phyloP scores from a whole-genome alignment of 371 early-diverging fungal species.

The Mucor mucedo region DNA sequence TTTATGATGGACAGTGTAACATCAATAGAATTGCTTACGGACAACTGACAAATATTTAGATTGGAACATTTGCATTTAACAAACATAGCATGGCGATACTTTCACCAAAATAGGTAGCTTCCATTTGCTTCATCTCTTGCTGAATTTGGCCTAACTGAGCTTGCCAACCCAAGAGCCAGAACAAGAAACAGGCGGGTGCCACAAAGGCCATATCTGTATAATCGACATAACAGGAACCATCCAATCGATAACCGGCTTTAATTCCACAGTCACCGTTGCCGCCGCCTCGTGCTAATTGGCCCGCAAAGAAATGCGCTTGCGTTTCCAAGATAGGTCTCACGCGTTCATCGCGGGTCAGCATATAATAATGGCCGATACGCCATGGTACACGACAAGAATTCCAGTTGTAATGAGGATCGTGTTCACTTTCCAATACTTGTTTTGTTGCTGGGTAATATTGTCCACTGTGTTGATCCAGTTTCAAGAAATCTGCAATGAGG shows the following conservation, averaged over 20 bases:
- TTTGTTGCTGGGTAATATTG: conserved; percentile 51
- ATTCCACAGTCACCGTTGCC: conserved; percentile 49
- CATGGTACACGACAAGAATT: conserved; percentile 66
- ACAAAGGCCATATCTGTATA: conserved; percentile 69
- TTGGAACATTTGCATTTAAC: conserved; percentile 54
- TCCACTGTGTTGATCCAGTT: conserved; percentile 41
- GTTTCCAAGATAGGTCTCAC: conserved; percentile 56
- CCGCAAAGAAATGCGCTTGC: conserved; percentile 62
- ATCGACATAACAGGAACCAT: conserved; percentile 55
- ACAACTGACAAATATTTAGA: conserved; percentile 5
- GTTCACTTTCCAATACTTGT: conserved; percentile 57
- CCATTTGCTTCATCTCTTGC: conserved; percentile 57
- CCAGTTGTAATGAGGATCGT: conserved; percentile 61
- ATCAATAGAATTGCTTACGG: neutral
- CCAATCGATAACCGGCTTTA: conserved; percentile 61
- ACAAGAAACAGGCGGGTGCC: conserved; percentile 62
- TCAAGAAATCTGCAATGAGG: conserved; percentile 66
- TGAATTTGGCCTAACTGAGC: conserved; percentile 43
- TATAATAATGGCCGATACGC: conserved; percentile 66
- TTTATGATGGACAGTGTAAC: conserved; percentile 8
- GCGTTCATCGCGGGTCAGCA: conserved; percentile 59
- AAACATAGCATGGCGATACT: conserved; percentile 64
- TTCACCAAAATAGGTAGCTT: conserved; percentile 69
- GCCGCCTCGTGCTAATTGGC: conserved; percentile 41
- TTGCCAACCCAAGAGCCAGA: conserved; percentile 62